Evolutionary conservation across 257 asterid species (phyloP).

Genomic region (Asclepias syriaca): DNA sequence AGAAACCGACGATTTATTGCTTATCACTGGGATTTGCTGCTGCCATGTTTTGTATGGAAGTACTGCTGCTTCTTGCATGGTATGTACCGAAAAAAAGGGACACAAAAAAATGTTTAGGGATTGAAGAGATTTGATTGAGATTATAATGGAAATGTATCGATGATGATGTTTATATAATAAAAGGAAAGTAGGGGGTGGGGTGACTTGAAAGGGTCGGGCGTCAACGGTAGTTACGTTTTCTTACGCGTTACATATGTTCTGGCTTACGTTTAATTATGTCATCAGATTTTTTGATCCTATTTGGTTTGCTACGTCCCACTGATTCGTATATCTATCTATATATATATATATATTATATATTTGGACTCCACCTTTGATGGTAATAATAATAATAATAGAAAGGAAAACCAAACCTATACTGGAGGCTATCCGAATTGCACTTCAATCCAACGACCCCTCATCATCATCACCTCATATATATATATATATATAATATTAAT

Average conservation of each 20-base stretch:
- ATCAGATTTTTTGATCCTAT: not conserved
- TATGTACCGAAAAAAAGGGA: not conserved
- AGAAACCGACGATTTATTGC: not conserved
- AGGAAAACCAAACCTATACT: no score
- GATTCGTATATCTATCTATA: not conserved
- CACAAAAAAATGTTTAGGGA: not conserved
- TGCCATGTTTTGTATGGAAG: constrained; percentile 34
- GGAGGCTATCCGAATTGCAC: no score
- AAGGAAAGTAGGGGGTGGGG: constrained; percentile 1
- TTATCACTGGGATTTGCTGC: constrained; percentile 12
- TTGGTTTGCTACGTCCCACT: constrained; percentile 5
- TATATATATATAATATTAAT: no score
- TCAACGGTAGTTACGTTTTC: constrained; percentile 33
- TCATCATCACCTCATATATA: no score
- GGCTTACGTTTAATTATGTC: constrained; percentile 41
- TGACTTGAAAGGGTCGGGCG: constrained; percentile 20
- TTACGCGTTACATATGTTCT: constrained; percentile 32
- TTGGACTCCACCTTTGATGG: no score
- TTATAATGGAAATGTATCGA: not conserved
- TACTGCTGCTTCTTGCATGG: constrained; percentile 43
- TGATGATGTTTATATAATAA: not conserved
- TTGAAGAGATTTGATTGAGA: not conserved
- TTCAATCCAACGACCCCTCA: no score
- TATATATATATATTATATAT: no score
- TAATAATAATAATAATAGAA: no score